Percentiles rank a stretch among this genome's conserved stretches.
These are phyloP conservation scores for Wallacemonas sp. DNA, from an alignment of 208 protist species.

Conservation along the genomic window DNA sequence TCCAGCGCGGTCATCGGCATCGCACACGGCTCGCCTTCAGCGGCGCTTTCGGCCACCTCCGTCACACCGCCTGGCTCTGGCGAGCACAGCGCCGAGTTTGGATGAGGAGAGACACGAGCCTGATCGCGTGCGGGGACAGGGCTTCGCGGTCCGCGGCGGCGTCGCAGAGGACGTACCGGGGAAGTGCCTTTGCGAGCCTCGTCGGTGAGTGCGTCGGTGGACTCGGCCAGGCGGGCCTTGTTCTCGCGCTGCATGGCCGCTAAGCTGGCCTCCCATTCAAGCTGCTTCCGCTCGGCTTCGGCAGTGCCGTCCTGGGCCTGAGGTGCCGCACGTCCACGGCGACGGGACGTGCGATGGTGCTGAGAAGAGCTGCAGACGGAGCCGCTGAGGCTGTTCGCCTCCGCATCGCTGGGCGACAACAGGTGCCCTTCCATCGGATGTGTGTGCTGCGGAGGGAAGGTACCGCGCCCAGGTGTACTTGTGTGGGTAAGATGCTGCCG, in stretches of 20 bases:
- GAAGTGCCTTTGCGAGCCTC: constrained; percentile 4
- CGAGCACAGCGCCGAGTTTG: no score
- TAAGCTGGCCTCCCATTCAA: constrained; percentile 40
- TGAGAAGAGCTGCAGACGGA: constrained; percentile 29
- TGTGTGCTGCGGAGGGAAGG: no score
- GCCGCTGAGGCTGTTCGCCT: constrained; percentile 26
- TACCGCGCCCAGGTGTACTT: no score
- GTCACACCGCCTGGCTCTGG: no score
- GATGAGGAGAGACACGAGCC: no score
- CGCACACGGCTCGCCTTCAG: no score
- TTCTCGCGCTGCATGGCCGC: constrained; percentile 78
- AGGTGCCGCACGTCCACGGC: constrained; percentile 18
- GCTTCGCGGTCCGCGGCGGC: not conserved
- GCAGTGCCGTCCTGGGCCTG: not conserved
- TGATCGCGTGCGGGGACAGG: no score
- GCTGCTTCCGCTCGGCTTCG: constrained; percentile 16
- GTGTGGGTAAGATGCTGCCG: not conserved
- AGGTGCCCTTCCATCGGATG: not conserved
- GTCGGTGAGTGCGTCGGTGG: constrained; percentile 11
- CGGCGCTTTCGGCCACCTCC: no score
- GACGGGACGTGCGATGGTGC: constrained; percentile 20
- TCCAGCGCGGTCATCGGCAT: no score
- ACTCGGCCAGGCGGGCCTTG: constrained; percentile 43
- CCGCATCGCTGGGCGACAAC: not conserved
- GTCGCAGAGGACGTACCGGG: constrained; percentile 3